Percentiles rank a stretch among this genome's conserved stretches.
Evolutionary conservation across 176 grass and related monocot species (phyloP).

Genomic region (Juncus effusus): DNA sequence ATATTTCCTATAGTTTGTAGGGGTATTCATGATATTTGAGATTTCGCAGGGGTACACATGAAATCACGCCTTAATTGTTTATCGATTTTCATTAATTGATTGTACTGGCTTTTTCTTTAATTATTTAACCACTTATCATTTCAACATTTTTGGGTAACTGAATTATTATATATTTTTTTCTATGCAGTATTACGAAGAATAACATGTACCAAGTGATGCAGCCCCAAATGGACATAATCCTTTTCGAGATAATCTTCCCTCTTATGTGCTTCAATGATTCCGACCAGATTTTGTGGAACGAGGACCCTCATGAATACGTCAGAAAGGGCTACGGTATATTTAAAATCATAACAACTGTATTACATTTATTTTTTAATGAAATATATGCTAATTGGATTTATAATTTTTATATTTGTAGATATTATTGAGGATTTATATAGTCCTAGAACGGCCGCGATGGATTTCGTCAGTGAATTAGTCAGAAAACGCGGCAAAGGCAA

Average conservation of each 20-base stretch:
- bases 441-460: constrained; percentile 90
- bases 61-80: too few species aligned
- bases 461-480: constrained; percentile 90
- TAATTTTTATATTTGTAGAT: constrained; percentile 37
- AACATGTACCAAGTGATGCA: constrained; percentile 94
- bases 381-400: background rate
- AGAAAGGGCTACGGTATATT: constrained; percentile 90
- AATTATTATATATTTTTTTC: constrained; percentile 2
- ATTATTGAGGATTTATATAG: constrained; percentile 95
- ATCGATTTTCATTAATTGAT: too few species aligned
- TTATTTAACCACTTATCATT: background rate
- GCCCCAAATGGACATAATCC: constrained; percentile 67
- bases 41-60: too few species aligned
- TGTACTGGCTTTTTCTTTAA: background rate
- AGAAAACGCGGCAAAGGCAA: constrained; percentile 82
- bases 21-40: too few species aligned
- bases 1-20: too few species aligned
- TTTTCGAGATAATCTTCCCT: constrained; percentile 95
- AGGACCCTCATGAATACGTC: constrained; percentile 99
- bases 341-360: background rate
- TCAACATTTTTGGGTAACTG: constrained; percentile 9
- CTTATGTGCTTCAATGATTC: constrained; percentile 97
- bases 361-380: constrained; percentile 14
- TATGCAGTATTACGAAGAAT: constrained; percentile 83
- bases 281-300: constrained; percentile 86